phyloP scores from a whole-genome alignment of 108 stramenopile species.

The Nitzschia putrida region DNA sequence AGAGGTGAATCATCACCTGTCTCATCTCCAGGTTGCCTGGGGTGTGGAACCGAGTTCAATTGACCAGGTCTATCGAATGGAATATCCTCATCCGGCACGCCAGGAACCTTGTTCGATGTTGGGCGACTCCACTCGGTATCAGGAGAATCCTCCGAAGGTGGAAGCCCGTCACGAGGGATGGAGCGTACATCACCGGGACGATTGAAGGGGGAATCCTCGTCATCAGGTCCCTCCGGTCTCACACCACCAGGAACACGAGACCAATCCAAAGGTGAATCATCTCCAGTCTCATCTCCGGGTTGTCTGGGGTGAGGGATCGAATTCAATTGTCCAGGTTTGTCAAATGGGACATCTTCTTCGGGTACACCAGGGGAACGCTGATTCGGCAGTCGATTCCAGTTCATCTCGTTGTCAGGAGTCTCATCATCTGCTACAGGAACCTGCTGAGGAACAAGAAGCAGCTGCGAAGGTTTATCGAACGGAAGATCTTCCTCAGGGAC shows the following conservation, averaged over 20 bases:
- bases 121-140: slow-evolving; percentile 18
- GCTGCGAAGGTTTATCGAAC: neutral
- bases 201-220: slow-evolving; percentile 10
- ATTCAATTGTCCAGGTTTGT: slow-evolving; percentile 14
- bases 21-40: slow-evolving; percentile 6
- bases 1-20: slow-evolving; percentile 6
- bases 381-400: slow-evolving; percentile 11
- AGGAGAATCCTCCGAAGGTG: slow-evolving; percentile 2
- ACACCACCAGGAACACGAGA: slow-evolving; percentile 22
- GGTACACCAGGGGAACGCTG: slow-evolving; percentile 11
- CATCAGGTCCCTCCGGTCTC: neutral
- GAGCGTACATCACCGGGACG: slow-evolving; percentile 30
- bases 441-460: slow-evolving; percentile 24
- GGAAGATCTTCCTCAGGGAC: slow-evolving; percentile 15
- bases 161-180: slow-evolving; percentile 30
- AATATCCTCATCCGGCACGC: slow-evolving; percentile 24
- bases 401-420: neutral
- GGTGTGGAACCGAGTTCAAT: slow-evolving; percentile 11
- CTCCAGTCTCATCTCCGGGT: slow-evolving; percentile 3
- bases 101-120: slow-evolving; percentile 21
- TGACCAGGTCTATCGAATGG: slow-evolving; percentile 24
- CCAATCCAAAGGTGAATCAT: slow-evolving; percentile 16
- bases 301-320: slow-evolving; percentile 8
- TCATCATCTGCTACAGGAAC: neutral
- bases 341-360: slow-evolving; percentile 16